Base-by-base conservation (phyloP, 768 basidiomycete species). In the Steccherinum ochraceum region DNA sequence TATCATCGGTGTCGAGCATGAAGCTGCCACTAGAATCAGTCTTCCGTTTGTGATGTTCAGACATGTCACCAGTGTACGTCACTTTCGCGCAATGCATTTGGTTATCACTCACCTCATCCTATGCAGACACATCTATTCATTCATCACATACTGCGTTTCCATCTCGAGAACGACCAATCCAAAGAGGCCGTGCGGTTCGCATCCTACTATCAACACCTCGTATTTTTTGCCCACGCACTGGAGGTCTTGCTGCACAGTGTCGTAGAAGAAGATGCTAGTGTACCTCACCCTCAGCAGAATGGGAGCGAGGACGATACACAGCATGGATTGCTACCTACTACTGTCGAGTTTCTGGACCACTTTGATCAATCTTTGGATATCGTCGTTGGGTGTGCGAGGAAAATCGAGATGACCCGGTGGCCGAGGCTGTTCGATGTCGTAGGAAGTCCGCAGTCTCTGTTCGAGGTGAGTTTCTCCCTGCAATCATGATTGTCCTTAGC, bases 341-440 rank as follows among this genome's bases (percentile, higher is more conserved):
- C 88, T 7, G 75, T 98, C 54, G 89, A 92, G 55, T 97, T 99
- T 61, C 70, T 99, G 56, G 96, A 99, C 61, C 83, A 97, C 63
- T 98, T 98, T 62, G 89, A 94, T 54, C 87, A 80, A 48, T 79
- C 87, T 4, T 69, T 97, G 50, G 93, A 97, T 52, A 93, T 98
- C 5, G 90, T 98, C 12, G 94, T 97, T 10, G 86, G 89, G 4
- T 97, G 95, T 60, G 95, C 96, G 18, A 76, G 96, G 48, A 99
- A 99, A 72, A 97, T 92, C 4, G 96, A 99, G 68, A 79, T 94
- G 63, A 85, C 89, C 3, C 69, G 87, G 46, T 99, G 96, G 96
- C 78, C 79, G 43, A 79, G 85, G 49, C 70, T 99, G 39, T 99
- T 99, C 65, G 81, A 83, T 50, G 77, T 90, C 26, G 93, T 95